These are phyloP conservation scores for Kwoniella shivajii DNA, from an alignment of 1,284 basidiomycete species.

Conservation along the genomic window DNA sequence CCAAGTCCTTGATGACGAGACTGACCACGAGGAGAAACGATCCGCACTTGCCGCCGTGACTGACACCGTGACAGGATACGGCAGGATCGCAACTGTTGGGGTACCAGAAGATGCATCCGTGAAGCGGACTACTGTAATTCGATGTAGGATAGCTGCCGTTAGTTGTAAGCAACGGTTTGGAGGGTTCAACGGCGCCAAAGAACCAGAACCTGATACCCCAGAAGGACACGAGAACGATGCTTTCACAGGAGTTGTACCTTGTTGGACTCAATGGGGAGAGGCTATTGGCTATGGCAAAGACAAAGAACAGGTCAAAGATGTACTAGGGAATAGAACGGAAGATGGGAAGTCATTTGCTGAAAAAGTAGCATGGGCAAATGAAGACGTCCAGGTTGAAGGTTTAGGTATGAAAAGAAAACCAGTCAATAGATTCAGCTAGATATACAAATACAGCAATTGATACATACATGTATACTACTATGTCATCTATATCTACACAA, in stretches of 20 bases:
- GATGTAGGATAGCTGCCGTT: constrained; percentile 18
- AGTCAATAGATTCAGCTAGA: constrained; percentile 1
- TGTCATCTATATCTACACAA: background rate
- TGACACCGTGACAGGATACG: constrained; percentile 21
- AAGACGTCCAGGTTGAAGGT: constrained; percentile 17
- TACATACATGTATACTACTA: background rate
- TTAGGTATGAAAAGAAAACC: constrained; percentile 17
- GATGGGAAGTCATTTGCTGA: constrained; percentile 16
- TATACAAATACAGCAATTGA: background rate
- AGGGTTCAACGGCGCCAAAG: constrained; percentile 15
- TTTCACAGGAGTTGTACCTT: constrained; percentile 29
- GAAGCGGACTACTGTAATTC: constrained; percentile 18
- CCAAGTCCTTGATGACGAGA: constrained; percentile 10
- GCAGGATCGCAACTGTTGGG: constrained; percentile 14
- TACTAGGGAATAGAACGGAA: constrained; percentile 6
- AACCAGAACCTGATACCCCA: constrained; percentile 13
- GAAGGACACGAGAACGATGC: constrained; percentile 14
- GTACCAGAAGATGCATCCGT: constrained; percentile 16
- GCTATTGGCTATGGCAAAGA: constrained; percentile 24
- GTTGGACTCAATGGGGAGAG: constrained; percentile 28
- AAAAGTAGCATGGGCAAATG: constrained; percentile 21
- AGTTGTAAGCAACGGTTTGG: constrained; percentile 30
- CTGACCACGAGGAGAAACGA: constrained; percentile 25
- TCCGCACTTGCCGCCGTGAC: constrained; percentile 14
- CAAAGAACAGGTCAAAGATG: constrained; percentile 11